Percentiles rank a stretch among this genome's conserved stretches.
phyloP scores from a whole-genome alignment of 352 stramenopile species.

The Pythium pyrilobum region DNA sequence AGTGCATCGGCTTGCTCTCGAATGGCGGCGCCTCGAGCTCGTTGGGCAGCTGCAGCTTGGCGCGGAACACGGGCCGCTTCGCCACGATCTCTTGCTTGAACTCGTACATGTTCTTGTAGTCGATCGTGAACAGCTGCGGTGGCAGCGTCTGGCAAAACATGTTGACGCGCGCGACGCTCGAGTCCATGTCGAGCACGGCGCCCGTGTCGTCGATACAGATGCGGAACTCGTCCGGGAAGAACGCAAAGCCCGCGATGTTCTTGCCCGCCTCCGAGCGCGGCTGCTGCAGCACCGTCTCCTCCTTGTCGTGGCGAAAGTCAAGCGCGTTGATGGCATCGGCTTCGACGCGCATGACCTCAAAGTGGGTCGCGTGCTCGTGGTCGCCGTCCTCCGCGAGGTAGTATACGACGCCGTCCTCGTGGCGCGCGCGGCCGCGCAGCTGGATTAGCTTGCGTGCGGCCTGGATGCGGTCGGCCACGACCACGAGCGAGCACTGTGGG shows the following conservation, averaged over 20 bases:
- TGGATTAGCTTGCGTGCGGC: constrained; percentile 67
- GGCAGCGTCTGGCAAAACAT: constrained; percentile 77
- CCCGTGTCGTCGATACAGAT: constrained; percentile 49
- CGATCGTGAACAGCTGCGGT: constrained; percentile 37
- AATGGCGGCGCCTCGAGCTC: constrained; percentile 48
- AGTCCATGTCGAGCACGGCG: constrained; percentile 68
- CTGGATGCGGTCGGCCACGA: constrained; percentile 53
- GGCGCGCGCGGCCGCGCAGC: constrained; percentile 61
- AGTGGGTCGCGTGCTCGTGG: constrained; percentile 37
- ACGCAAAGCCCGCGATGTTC: constrained; percentile 28
- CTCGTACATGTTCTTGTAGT: constrained; percentile 54
- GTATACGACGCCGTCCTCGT: constrained; percentile 72
- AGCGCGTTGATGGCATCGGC: constrained; percentile 50
- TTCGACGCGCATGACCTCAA: constrained; percentile 37
- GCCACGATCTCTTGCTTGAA: constrained; percentile 22
- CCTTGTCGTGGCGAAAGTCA: constrained; percentile 63
- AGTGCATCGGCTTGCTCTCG: constrained; percentile 37
- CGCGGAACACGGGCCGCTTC: constrained; percentile 34
- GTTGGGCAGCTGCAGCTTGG: constrained; percentile 40
- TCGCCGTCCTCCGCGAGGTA: constrained; percentile 61
- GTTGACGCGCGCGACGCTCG: constrained; percentile 65
- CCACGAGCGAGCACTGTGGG: constrained; percentile 58
- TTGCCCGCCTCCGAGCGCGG: constrained; percentile 41
- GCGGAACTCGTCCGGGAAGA: constrained; percentile 22
- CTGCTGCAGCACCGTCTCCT: constrained; percentile 48